phyloP scores from a whole-genome alignment of 2,329 filamentous ascomycete species.

The Diplocarpon mali region DNA sequence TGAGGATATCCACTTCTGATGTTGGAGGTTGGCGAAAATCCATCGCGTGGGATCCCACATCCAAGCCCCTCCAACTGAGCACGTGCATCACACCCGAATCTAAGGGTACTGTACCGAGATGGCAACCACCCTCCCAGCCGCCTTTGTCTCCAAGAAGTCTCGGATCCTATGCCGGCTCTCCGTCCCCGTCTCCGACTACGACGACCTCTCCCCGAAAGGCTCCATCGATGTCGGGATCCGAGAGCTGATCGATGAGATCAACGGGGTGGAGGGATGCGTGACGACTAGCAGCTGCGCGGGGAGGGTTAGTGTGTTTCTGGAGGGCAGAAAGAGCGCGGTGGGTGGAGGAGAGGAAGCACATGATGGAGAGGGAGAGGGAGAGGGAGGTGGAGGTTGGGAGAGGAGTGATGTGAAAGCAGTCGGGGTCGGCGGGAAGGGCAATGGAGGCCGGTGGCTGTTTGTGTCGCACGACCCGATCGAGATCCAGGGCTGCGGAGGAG shows the following conservation, averaged over 20 bases:
- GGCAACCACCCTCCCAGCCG: constrained; percentile 8
- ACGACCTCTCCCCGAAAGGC: constrained; percentile 81
- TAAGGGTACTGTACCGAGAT: no score
- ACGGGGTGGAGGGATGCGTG: constrained; percentile 61
- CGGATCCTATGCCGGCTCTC: constrained; percentile 62
- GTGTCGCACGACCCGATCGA: constrained; percentile 70
- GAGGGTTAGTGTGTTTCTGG: constrained; percentile 75
- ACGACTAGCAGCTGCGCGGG: constrained; percentile 93
- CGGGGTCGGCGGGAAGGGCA: constrained; percentile 73
- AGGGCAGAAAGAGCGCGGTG: constrained; percentile 46
- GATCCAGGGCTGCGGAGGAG: constrained; percentile 7
- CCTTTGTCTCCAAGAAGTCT: constrained; percentile 53
- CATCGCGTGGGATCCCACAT: no score
- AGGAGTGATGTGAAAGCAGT: constrained; percentile 21
- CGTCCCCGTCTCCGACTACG: constrained; percentile 59
- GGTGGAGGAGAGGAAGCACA: not conserved
- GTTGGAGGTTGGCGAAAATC: no score
- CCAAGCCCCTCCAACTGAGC: not conserved
- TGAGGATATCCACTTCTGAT: no score
- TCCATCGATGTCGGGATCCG: constrained; percentile 71
- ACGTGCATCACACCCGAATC: not conserved
- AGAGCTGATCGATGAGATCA: constrained; percentile 68
- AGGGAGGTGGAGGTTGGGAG: constrained; percentile 13
- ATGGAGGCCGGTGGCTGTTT: constrained; percentile 74
- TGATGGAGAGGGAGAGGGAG: constrained; percentile 6